Evolutionary conservation across 345 rosid genomes (phyloP), one percentile per base, ranked within the genome.

Genomic region (Eucalyptus virginea): DNA sequence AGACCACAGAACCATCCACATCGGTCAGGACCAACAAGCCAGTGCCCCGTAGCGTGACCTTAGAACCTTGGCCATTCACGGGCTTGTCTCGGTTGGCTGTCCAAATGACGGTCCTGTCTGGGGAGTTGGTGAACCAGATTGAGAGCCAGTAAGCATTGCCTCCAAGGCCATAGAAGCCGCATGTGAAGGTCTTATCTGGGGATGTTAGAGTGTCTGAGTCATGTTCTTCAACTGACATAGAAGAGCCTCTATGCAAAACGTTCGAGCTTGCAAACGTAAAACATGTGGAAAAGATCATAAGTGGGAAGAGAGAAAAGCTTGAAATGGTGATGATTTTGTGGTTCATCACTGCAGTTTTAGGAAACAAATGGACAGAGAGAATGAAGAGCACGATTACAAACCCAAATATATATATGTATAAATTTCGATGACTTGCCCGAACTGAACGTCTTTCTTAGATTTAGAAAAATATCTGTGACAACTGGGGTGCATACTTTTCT

Each of bases 61-160:
- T 91, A 17, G 95, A 93, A 88, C 93, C 94, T 40, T 85, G 81
- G 14, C 93, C 93, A 45, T 92, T 93, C 9, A 93, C 93, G 13
- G 94, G 93, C 67, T 86, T 83, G 86, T 91, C 92, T 14, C 92
- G 89, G 90, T 93, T 94, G 40, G 93, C 96, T 86, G 83, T 92
- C 94, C 96, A 94, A 56, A 92, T 90, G 34, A 94, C 92, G 26
- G 93, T 91, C 47, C 47, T 90, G 54, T 92, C 90, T 7, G 12
- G 67, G 12, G 93, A 92, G 44, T 88, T 52, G 12, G 93, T 90
- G 92, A 90, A 94, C 95, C 95, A 94, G 48, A 94, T 90, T 2
- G 95, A 91, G 88, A 93, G 90, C 91, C 90, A 93, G 88, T 88
- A 94, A 58, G 93, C 93, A 87, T 93, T 93, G 87, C 91, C 91